phyloP scores from a whole-genome alignment of 2,329 filamentous ascomycete genomes.

The Hymenoscyphus fraxineus region DNA sequence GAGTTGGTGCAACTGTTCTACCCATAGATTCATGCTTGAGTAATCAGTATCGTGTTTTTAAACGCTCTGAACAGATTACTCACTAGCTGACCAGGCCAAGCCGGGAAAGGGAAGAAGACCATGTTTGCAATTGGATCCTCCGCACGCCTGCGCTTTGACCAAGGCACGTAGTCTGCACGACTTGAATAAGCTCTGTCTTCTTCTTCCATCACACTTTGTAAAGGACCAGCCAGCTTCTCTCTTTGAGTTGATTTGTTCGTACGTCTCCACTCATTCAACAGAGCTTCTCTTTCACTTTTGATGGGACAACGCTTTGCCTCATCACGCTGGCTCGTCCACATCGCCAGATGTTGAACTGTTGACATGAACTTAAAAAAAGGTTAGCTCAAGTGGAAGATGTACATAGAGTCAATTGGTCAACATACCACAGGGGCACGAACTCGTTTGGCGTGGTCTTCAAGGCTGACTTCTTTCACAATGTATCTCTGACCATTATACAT shows the following conservation, averaged over 20 bases:
- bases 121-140: not conserved
- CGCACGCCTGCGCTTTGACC: not conserved
- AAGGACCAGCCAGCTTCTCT: not conserved
- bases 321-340: not conserved
- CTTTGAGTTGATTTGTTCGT: not conserved
- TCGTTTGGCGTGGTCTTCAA: not conserved
- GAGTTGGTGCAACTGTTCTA: not conserved
- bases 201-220: not conserved
- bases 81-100: not conserved
- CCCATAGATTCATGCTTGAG: not conserved
- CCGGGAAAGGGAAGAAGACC: not conserved
- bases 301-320: not conserved
- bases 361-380: not conserved
- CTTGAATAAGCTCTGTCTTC: not conserved
- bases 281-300: not conserved
- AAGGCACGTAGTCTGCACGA: not conserved
- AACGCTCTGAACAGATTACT: not conserved
- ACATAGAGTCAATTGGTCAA: not conserved
- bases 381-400: not conserved
- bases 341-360: no score
- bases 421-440: not conserved
- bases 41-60: not conserved
- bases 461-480: not conserved
- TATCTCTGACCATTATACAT: not conserved
- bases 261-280: not conserved